Percentiles rank a stretch among this genome's conserved stretches.
Conservation (phyloP, 163 green algal genomes). For the Trebouxiophyceae sp. region DNA sequence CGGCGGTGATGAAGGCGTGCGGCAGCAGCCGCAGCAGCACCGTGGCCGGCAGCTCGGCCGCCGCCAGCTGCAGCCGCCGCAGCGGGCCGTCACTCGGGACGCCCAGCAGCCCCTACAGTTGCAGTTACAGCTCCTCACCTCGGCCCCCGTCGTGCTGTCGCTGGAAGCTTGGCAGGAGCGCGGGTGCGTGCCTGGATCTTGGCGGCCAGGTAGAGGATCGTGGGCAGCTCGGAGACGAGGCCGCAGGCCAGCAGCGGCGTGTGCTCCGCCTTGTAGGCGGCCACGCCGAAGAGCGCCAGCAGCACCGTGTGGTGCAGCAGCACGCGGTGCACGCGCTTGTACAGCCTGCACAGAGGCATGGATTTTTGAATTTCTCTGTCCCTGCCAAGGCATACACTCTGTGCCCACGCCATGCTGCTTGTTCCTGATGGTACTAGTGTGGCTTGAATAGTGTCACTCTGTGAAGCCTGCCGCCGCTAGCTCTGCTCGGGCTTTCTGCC, state of each 20-base stretch:
- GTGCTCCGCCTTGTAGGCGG: constrained; percentile 33
- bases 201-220: constrained; percentile 8
- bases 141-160: too few relatives aligned
- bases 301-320: constrained; percentile 38
- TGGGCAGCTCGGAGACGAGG: constrained; percentile 30
- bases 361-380: too few relatives aligned
- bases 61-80: too few relatives aligned
- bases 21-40: constrained; percentile 4
- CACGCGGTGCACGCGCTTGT: background rate
- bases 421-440: background rate
- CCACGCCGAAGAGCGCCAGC: constrained; percentile 23
- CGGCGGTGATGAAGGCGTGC: background rate
- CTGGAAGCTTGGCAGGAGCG: background rate
- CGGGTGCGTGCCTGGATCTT: constrained; percentile 9
- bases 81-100: background rate
- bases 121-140: background rate
- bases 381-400: background rate
- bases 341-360: background rate
- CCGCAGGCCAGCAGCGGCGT: constrained; percentile 24
- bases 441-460: background rate
- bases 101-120: background rate
- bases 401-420: background rate
- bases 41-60: background rate
- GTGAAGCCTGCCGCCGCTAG: background rate
- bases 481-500: too few relatives aligned